Conservation (phyloP, 1,139 yeast genomes). For the Debaryomyces singareniensis region DNA sequence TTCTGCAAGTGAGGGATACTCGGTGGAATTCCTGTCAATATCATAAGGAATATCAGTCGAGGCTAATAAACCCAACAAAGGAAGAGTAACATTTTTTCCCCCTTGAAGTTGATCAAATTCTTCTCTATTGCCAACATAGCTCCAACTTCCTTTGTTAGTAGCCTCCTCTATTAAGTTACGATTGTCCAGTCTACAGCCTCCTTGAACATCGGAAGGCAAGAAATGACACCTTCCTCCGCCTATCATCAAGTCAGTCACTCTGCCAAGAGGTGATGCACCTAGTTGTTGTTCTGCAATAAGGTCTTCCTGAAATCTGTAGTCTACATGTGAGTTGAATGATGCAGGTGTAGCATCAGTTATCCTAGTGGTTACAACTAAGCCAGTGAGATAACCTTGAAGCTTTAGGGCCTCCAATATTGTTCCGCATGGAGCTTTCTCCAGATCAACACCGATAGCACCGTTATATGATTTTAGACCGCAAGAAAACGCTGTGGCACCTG, state of each 20-base stretch:
- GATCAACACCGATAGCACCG: constrained; percentile 76
- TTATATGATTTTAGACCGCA: constrained; percentile 76
- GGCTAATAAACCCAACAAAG: constrained; percentile 67
- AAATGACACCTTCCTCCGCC: constrained; percentile 90
- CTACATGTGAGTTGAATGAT: constrained; percentile 72
- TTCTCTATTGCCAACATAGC: constrained; percentile 51
- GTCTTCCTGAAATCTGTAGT: constrained; percentile 68
- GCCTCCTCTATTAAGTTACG: constrained; percentile 62
- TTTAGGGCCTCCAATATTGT: constrained; percentile 81
- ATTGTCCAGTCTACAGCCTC: constrained; percentile 65
- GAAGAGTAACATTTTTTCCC: constrained; percentile 60
- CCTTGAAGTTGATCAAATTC: constrained; percentile 46
- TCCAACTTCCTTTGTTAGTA: constrained; percentile 49
- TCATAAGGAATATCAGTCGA: constrained; percentile 75
- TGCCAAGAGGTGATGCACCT: constrained; percentile 72
- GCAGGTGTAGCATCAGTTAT: constrained; percentile 81
- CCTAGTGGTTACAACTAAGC: constrained; percentile 81
- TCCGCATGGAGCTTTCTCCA: constrained; percentile 62
- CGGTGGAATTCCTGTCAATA: constrained; percentile 54
- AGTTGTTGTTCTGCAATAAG: constrained; percentile 80
- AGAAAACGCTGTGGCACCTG: constrained; percentile 89
- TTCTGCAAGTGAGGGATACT: constrained; percentile 70
- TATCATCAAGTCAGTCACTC: constrained; percentile 71
- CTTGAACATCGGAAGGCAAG: constrained; percentile 33
- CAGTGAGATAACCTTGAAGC: constrained; percentile 68